phyloP scores from a whole-genome alignment of 2,329 filamentous ascomycete species.

The Penicillium sp. region DNA sequence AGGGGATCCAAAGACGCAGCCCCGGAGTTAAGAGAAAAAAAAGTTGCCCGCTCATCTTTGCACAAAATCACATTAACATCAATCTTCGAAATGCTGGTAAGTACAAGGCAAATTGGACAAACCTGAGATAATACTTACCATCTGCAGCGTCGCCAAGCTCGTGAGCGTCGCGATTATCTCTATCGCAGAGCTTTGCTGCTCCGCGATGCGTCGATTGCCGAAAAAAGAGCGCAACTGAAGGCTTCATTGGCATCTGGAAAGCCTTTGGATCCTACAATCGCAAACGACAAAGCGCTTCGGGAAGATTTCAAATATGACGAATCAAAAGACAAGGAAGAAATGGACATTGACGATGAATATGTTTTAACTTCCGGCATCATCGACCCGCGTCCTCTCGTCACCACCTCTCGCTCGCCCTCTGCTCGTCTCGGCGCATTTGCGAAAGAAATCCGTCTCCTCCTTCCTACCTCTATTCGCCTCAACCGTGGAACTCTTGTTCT shows the following conservation, averaged over 20 bases:
- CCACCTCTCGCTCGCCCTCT: constrained; percentile 85
- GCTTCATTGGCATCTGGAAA: constrained; percentile 86
- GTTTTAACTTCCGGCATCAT: constrained; percentile 84
- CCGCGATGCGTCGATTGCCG: constrained; percentile 86
- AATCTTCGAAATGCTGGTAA: constrained; percentile 34
- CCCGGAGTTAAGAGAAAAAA: constrained; percentile 37
- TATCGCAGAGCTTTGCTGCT: constrained; percentile 85
- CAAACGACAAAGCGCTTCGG: constrained; percentile 79
- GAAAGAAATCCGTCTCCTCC: constrained; percentile 81
- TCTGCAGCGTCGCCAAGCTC: constrained; percentile 65
- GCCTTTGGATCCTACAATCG: constrained; percentile 75
- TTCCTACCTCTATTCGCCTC: constrained; percentile 81
- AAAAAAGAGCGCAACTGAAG: constrained; percentile 84
- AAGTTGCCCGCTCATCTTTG: constrained; percentile 32
- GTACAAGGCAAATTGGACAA: constrained; percentile 5
- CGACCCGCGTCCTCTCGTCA: constrained; percentile 84
- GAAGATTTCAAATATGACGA: constrained; percentile 95
- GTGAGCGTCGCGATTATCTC: constrained; percentile 81
- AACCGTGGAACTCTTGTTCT: constrained; percentile 91
- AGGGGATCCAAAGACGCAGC: constrained; percentile 29
- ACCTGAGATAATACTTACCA: neutral
- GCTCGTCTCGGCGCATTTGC: constrained; percentile 83
- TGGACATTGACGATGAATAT: constrained; percentile 87
- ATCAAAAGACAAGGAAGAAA: constrained; percentile 67
- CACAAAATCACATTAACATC: constrained; percentile 8